Conservation (phyloP, 331 rosid species). For the Telfairia occidentalis region DNA sequence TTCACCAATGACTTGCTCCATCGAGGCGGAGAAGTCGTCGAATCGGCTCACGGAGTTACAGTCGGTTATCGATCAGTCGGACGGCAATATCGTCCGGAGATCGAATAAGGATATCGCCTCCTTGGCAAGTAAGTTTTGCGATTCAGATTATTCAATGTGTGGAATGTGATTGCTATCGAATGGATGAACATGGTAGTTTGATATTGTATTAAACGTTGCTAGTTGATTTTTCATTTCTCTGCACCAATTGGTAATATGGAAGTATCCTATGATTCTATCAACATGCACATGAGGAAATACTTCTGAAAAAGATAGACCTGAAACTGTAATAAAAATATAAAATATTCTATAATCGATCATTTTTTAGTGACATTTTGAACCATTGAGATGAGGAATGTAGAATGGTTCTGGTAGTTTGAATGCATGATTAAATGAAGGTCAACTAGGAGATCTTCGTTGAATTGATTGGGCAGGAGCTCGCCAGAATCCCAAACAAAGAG, state of each 20-base stretch:
- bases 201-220: background rate
- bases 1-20: slow-evolving; percentile 5
- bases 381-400: background rate
- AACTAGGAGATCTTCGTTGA: background rate
- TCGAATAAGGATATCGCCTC: background rate
- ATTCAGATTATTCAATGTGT: background rate
- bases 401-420: background rate
- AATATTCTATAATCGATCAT: background rate
- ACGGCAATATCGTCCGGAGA: background rate
- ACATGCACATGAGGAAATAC: background rate
- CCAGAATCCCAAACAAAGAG: background rate
- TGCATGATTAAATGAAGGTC: background rate
- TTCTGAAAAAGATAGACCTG: background rate
- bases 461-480: background rate
- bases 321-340: background rate
- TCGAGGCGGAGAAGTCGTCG: background rate
- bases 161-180: background rate
- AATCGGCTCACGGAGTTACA: slow-evolving; percentile 4
- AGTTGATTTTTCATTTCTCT: background rate
- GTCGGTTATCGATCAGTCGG: background rate
- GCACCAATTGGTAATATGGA: background rate
- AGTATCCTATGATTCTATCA: background rate
- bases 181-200: background rate
- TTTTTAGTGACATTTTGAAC: background rate
- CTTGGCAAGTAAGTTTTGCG: background rate